Conservation (phyloP, 345 rosid species). For the Turnera subulata region DNA sequence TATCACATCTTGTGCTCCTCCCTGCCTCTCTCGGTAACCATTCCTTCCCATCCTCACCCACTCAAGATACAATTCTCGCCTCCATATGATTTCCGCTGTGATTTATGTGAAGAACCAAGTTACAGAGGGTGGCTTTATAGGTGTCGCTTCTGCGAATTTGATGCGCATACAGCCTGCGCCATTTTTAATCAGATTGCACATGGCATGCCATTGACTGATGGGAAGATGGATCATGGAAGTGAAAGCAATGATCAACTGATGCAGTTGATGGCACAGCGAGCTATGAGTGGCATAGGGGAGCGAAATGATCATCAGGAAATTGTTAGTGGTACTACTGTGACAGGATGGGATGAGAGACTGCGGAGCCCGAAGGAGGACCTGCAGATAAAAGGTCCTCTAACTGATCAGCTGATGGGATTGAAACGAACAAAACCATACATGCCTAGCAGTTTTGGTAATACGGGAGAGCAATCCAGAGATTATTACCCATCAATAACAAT, state of each 20-base stretch:
- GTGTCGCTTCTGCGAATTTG: conserved; percentile 48
- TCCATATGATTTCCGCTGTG: conserved; percentile 43
- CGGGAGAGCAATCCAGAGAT: conserved; percentile 6
- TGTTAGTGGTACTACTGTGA: conserved; percentile 2
- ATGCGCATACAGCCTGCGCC: conserved; percentile 46
- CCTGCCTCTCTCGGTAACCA: conserved; percentile 33
- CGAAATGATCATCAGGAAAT: conserved; percentile 1
- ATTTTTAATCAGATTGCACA: conserved; percentile 16
- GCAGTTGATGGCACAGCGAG: conserved; percentile 23
- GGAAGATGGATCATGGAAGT: conserved; percentile 9
- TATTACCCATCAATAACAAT: conserved; percentile 14
- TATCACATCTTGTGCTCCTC: conserved; percentile 44
- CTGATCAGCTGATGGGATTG: not conserved
- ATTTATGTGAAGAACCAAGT: conserved; percentile 34
- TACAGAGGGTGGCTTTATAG: conserved; percentile 46
- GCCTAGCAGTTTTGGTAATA: not conserved
- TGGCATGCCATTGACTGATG: conserved; percentile 6
- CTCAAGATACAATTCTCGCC: conserved; percentile 46
- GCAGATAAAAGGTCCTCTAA: not conserved
- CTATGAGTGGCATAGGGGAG: conserved; percentile 2
- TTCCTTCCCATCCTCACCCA: conserved; percentile 38
- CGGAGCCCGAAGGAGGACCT: conserved; percentile 12
- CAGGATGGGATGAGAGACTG: conserved; percentile 27
- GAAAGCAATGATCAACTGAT: conserved; percentile 31
- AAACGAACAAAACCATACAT: not conserved